These are phyloP conservation scores for Geotrichum macrosporum DNA, from an alignment of 1,139 yeast genomes.

Conservation along the genomic window DNA sequence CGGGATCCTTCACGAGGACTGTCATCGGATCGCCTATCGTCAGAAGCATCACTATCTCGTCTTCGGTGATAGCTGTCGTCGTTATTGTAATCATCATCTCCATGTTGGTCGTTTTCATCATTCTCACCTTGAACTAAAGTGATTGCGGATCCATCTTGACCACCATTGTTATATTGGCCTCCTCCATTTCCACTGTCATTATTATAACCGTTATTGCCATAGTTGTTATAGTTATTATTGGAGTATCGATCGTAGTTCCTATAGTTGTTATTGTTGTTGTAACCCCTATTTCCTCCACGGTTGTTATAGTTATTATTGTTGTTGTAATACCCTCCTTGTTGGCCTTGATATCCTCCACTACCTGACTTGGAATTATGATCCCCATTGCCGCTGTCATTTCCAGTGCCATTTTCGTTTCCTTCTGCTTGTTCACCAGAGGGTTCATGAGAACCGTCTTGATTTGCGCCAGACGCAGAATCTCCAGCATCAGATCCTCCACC, in stretches of 20 bases:
- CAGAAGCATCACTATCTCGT: constrained; percentile 24
- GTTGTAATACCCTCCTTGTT: constrained; percentile 8
- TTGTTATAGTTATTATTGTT: constrained; percentile 20
- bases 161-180: background rate
- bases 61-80: constrained; percentile 11
- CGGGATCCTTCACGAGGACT: constrained; percentile 24
- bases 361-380: constrained; percentile 14
- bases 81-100: constrained; percentile 20
- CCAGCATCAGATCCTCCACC: constrained; percentile 9
- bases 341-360: constrained; percentile 6
- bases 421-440: constrained; percentile 20
- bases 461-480: constrained; percentile 26
- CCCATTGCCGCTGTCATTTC: constrained; percentile 18
- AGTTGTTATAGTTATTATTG: constrained; percentile 4
- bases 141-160: constrained; percentile 22
- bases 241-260: background rate
- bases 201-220: constrained; percentile 1
- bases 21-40: constrained; percentile 21
- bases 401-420: constrained; percentile 22
- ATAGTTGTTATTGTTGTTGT: constrained; percentile 17
- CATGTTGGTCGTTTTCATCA: constrained; percentile 19
- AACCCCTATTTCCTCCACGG: constrained; percentile 20
- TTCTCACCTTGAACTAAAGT: constrained; percentile 21
- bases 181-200: constrained; percentile 1
- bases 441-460: constrained; percentile 25